These are phyloP conservation scores for Fusarium irregulare DNA, from an alignment of 2,329 filamentous ascomycete species.

Conservation along the genomic window DNA sequence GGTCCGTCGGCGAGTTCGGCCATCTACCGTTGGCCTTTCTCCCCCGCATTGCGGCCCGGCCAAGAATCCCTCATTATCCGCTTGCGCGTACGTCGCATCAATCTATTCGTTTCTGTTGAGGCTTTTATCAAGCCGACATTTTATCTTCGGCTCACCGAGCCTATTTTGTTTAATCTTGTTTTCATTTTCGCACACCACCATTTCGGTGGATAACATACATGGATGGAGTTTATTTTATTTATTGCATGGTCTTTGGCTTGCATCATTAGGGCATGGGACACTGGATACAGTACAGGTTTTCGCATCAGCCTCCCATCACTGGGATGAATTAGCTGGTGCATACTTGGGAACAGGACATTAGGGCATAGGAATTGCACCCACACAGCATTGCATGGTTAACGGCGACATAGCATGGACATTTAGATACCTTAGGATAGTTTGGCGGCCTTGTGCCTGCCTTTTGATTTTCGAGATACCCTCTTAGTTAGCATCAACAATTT, in stretches of 20 bases:
- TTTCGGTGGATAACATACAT: slow-evolving; percentile 25
- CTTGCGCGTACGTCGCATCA: neutral
- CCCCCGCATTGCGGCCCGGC: slow-evolving; percentile 28
- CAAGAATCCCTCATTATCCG: slow-evolving; percentile 13
- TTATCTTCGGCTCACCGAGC: slow-evolving; percentile 19
- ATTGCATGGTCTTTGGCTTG: slow-evolving; percentile 12
- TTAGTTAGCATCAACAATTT: slow-evolving; percentile 34
- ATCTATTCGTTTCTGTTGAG: slow-evolving; percentile 18
- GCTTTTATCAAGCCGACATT: slow-evolving; percentile 25
- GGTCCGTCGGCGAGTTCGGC: slow-evolving; percentile 31
- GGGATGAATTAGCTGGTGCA: slow-evolving; percentile 35
- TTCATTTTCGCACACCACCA: slow-evolving; percentile 20
- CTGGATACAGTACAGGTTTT: slow-evolving; percentile 27
- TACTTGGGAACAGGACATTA: slow-evolving; percentile 22
- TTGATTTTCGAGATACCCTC: slow-evolving; percentile 41
- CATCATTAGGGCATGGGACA: slow-evolving; percentile 25
- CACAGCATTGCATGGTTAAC: slow-evolving; percentile 24
- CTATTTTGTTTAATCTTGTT: slow-evolving; percentile 24
- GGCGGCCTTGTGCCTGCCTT: slow-evolving; percentile 32
- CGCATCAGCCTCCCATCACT: slow-evolving; percentile 40
- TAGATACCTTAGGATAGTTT: slow-evolving; percentile 44
- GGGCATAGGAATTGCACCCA: slow-evolving; percentile 29
- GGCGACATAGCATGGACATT: slow-evolving; percentile 22
- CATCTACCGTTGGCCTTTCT: slow-evolving; percentile 7
- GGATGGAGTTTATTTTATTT: slow-evolving; percentile 31